Conservation (phyloP, 2,329 filamentous ascomycete genomes). For the Fusarium pseudoanthophilum region DNA sequence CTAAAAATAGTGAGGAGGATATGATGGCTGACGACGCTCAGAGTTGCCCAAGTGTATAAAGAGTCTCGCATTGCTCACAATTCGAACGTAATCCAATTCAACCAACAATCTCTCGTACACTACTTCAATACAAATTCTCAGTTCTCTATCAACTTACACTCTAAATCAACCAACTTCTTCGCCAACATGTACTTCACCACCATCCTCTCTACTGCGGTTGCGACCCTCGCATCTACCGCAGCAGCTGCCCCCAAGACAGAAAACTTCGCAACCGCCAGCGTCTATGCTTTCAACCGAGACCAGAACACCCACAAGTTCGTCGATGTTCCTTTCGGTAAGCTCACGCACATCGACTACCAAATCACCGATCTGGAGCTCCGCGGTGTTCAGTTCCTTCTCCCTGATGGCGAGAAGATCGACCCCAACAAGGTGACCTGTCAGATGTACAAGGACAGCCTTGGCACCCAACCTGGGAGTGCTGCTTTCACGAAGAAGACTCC, state of each 20-base stretch:
- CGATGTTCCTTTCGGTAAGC: background rate
- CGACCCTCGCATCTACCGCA: background rate
- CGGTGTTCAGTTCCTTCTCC: background rate
- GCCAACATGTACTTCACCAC: background rate
- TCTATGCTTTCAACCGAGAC: background rate
- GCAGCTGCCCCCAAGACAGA: background rate
- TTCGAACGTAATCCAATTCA: background rate
- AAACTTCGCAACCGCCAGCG: background rate
- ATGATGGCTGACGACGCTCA: background rate
- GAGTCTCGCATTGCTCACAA: background rate
- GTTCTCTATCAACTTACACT: background rate
- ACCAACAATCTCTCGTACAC: background rate
- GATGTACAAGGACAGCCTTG: constrained; percentile 36
- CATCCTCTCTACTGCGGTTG: background rate
- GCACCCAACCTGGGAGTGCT: constrained; percentile 26
- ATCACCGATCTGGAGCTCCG: background rate
- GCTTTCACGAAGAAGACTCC: constrained; percentile 14
- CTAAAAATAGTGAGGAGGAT: background rate
- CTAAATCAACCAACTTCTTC: no score
- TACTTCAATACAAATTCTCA: background rate
- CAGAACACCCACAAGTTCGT: background rate
- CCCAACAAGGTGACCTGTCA: constrained; percentile 28
- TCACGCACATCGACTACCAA: background rate
- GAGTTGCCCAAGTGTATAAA: background rate
- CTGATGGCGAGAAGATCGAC: background rate